Evolutionary conservation across 106 monocot species (phyloP), one percentile per base, ranked within the genome.

Genomic region (Vanilla planifolia): DNA sequence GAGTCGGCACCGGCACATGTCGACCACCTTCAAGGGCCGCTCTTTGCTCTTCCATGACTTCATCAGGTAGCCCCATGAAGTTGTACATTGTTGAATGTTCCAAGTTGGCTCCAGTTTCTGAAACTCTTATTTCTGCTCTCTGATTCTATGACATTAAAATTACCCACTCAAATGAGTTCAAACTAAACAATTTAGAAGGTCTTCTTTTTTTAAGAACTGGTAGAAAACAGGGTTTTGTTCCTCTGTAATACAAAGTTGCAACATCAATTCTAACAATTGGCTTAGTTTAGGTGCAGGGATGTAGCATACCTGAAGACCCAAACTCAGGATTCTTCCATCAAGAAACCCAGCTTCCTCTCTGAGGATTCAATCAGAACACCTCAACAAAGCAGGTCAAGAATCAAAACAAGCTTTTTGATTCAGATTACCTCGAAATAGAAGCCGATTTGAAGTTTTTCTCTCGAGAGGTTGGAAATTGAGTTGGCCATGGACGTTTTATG

Each of bases 401-500:
- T 20, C 35, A 23, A 56, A 35, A 57, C 71, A 36, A 62, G 25
- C n/a, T n/a, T n/a, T n/a, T n/a, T n/a, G n/a, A n/a, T n/a, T n/a
- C n/a, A n/a, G 43, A 29, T 10, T 44, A 55, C 21, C 51, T 16
- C 27, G 2, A 17, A 5, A 16, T n/a, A n/a, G n/a, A n/a, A n/a
- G n/a, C n/a, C n/a, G n/a, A n/a, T n/a, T n/a, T n/a, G n/a, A n/a
- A n/a, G n/a, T n/a, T n/a, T n/a, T n/a, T n/a, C n/a, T n/a, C n/a
- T n/a, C 45, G 45, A 45, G 45, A 15, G 25, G 15, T 16, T 36
- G 1, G 13, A 15, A 6, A 28, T 1, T 51, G 39, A 61, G 67
- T 77, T 6, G 73, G 67, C 51, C 70, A 74, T 8, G 57, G 44
- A 35, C 70, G 45, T 63, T 77, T 80, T 47, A 66, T 52, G 68